Base-by-base conservation (phyloP, 257 asterid species). In the Solanum gracilifrons region DNA sequence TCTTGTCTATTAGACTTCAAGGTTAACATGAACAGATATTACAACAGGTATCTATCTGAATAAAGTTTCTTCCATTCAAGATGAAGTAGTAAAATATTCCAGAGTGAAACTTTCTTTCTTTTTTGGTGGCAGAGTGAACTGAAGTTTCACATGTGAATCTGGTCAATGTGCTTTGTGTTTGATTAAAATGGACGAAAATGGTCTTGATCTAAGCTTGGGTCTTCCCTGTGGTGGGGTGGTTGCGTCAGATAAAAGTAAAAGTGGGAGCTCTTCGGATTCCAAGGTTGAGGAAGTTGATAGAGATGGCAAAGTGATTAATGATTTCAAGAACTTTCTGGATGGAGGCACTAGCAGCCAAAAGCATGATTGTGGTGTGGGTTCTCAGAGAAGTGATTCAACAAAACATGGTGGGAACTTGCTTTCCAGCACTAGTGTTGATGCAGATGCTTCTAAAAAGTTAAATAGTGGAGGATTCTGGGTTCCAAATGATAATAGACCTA, bases 281-380 rank as follows among this genome's bases (percentile, higher is more conserved):
- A 93, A 90, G 90, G 83, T 93, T 25, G 94, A 92, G 86, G 95
- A 94, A 86, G 95, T 88, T 86, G 99, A 97, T 84, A 90, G 99
- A 87, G 99, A 92, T 89, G 93, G 92, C 84, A 97, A 93, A 87
- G 87, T 95, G 92, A 97, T 95, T 90, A 94, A 92, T 37, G 98
- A 96, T 93, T 95, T 97, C 93, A 97, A 97, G 88, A 95, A 91
- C 89, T 97, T 96, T 89, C 94, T 97, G 74, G 98, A 97, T 91
- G 98, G 99, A 51, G 95, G 98, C 75, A 93, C 89, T 82, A 82
- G 85, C 85, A 31, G 69, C 90, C 94, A 90, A 87, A 95, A 92
- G 64, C 94, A 76, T 51, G 90, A 88, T 68, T 75, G 91, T 80
- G 89, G 88, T 33, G 86, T 87, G 62, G 89, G 90, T 80, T 87